phyloP scores from a whole-genome alignment of 805 yeast genomes.

The Zygosaccharomyces pseudorouxii region DNA sequence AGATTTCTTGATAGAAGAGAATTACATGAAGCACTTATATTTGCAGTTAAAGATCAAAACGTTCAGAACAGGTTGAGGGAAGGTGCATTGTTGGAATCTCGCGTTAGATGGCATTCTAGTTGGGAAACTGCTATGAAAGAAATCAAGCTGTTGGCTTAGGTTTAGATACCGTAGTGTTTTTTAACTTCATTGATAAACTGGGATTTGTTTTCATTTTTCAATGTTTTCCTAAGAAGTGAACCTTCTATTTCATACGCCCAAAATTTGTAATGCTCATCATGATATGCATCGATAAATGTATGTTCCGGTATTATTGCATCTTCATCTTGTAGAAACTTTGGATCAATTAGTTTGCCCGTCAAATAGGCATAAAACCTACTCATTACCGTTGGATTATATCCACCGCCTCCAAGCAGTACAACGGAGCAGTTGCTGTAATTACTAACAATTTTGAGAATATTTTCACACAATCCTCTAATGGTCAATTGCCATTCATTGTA shows the following conservation, averaged over 20 bases:
- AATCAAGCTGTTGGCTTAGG: constrained; percentile 18
- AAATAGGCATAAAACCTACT: constrained; percentile 53
- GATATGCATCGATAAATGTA: constrained; percentile 40
- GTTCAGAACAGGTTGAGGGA: constrained; percentile 42
- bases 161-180: constrained; percentile 7
- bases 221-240: constrained; percentile 32
- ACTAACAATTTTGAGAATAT: constrained; percentile 27
- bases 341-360: constrained; percentile 24
- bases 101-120: constrained; percentile 65
- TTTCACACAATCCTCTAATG: constrained; percentile 43
- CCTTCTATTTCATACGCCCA: constrained; percentile 42
- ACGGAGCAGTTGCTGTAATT: constrained; percentile 28
- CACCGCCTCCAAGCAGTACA: constrained; percentile 68
- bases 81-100: constrained; percentile 75
- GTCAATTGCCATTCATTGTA: constrained; percentile 67
- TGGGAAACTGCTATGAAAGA: constrained; percentile 49
- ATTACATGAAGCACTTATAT: constrained; percentile 41
- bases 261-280: constrained; percentile 43
- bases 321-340: constrained; percentile 14
- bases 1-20: constrained; percentile 43
- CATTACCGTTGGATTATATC: constrained; percentile 58
- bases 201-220: constrained; percentile 29
- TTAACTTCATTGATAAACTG: constrained; percentile 6
- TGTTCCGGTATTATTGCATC: constrained; percentile 56
- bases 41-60: constrained; percentile 33